Percentiles rank a stretch among this genome's conserved stretches.
phyloP scores from a whole-genome alignment of 495 filamentous ascomycete genomes.

The Hyaloscypha variabilis region DNA sequence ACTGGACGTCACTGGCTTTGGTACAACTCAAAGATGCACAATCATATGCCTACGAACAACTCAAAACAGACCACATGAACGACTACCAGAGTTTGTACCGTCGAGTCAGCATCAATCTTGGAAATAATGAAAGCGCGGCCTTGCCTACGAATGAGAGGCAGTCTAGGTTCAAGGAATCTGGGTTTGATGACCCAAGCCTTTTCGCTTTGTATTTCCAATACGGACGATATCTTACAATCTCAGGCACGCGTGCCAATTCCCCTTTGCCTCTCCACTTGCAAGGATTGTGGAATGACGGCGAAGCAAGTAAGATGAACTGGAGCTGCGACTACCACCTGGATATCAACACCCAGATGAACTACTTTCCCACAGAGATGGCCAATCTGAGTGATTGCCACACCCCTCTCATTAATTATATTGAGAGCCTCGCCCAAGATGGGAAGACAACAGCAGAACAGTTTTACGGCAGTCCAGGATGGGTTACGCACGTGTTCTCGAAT shows the following conservation, averaged over 20 bases:
- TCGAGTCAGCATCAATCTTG: slow-evolving; percentile 21
- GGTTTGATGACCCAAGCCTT: slow-evolving; percentile 14
- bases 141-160: slow-evolving; percentile 15
- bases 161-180: slow-evolving; percentile 16
- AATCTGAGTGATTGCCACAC: slow-evolving; percentile 31
- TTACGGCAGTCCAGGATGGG: slow-evolving; percentile 50
- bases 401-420: slow-evolving; percentile 41
- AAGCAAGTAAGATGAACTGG: slow-evolving; percentile 44
- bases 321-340: slow-evolving; percentile 52
- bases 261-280: slow-evolving; percentile 39
- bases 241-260: slow-evolving; percentile 18
- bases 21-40: slow-evolving; percentile 17
- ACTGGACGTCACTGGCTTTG: slow-evolving; percentile 14
- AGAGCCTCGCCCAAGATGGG: slow-evolving; percentile 38
- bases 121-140: not conserved
- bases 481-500: slow-evolving; percentile 45
- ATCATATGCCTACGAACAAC: not conserved
- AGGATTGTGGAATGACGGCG: slow-evolving; percentile 51
- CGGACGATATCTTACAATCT: slow-evolving; percentile 24
- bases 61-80: slow-evolving; percentile 19
- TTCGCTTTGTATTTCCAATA: slow-evolving; percentile 26
- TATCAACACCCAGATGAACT: slow-evolving; percentile 58
- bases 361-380: slow-evolving; percentile 46
- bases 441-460: slow-evolving; percentile 41
- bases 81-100: slow-evolving; percentile 19